Percentiles rank a stretch among this genome's conserved stretches.
Conservation (phyloP, 2,329 filamentous ascomycete species). For the Apiospora rasikravindrae region DNA sequence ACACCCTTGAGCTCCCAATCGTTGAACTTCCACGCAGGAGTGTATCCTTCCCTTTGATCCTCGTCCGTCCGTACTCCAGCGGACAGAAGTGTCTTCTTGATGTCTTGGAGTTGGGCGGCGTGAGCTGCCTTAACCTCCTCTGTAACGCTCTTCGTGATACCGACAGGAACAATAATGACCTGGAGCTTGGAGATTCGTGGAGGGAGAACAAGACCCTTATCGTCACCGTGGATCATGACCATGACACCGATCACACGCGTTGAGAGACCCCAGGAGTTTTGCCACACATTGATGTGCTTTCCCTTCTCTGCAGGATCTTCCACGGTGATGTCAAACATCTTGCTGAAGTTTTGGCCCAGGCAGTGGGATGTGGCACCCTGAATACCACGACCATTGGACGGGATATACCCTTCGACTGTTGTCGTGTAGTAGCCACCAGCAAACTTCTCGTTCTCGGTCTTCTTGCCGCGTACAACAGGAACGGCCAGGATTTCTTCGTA, state of each 20-base stretch:
- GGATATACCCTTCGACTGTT: constrained; percentile 96
- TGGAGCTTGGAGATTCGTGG: constrained; percentile 88
- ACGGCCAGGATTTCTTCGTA: constrained; percentile 95
- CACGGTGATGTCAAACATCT: constrained; percentile 98
- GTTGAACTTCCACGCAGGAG: constrained; percentile 97
- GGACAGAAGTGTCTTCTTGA: constrained; percentile 72
- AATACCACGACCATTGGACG: constrained; percentile 92
- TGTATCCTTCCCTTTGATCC: constrained; percentile 89
- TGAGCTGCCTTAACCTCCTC: constrained; percentile 80
- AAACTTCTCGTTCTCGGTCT: constrained; percentile 99
- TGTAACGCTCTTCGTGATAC: constrained; percentile 85
- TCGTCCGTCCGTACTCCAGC: constrained; percentile 79
- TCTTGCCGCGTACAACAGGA: constrained; percentile 88
- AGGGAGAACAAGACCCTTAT: constrained; percentile 92
- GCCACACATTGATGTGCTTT: constrained; percentile 87
- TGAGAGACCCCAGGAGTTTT: constrained; percentile 98
- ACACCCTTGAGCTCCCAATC: constrained; percentile 98
- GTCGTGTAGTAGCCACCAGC: constrained; percentile 96
- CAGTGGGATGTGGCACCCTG: constrained; percentile 94
- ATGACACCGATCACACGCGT: constrained; percentile 98
- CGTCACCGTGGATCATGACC: constrained; percentile 97
- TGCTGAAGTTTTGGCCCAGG: constrained; percentile 96
- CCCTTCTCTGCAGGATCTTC: constrained; percentile 88
- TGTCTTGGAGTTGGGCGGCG: constrained; percentile 74
- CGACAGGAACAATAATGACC: constrained; percentile 87